A percentile compares a stretch with the other conserved stretches of the same genome.
Evolutionary conservation across 257 asterid species (phyloP).

Genomic region (Eucommia ulmoides): DNA sequence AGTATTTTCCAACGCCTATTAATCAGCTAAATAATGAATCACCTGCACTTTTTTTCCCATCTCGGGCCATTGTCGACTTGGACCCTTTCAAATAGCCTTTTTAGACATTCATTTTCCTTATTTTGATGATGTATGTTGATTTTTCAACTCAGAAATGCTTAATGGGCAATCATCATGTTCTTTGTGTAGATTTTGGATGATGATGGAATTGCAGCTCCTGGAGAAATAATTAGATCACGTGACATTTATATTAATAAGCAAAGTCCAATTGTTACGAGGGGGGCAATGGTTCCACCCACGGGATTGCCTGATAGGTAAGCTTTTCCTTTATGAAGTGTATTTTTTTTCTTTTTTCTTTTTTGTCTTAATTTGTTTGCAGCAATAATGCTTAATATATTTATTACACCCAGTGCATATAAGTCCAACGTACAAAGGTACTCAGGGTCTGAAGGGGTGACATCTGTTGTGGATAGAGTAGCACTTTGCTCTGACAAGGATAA

Average conservation of each 20-base stretch:
- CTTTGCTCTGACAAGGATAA: constrained; percentile 60
- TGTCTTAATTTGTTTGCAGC: constrained; percentile 2
- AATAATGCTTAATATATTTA: constrained; percentile 8
- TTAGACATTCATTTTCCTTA: too few species aligned
- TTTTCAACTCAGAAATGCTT: too few species aligned
- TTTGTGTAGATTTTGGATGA: constrained; percentile 63
- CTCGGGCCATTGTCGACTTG: too few species aligned
- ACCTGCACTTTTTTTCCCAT: too few species aligned
- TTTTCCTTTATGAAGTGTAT: not conserved
- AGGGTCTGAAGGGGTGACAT: constrained; percentile 75
- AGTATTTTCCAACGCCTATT: too few species aligned
- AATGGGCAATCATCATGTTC: too few species aligned
- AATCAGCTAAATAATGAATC: too few species aligned
- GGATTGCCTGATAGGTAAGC: constrained; percentile 45
- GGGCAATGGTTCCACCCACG: constrained; percentile 13
- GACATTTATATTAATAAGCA: constrained; percentile 67
- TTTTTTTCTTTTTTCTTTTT: too few species aligned
- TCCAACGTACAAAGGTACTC: constrained; percentile 39
- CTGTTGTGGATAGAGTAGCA: constrained; percentile 75
- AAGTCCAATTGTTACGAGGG: constrained; percentile 45
- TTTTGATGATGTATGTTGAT: too few species aligned
- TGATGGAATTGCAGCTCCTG: constrained; percentile 97
- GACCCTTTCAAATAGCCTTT: too few species aligned
- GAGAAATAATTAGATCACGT: constrained; percentile 57
- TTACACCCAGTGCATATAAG: constrained; percentile 42